Base-by-base conservation (phyloP, 306 rosid genomes). In the Phaseolus lunatus region DNA sequence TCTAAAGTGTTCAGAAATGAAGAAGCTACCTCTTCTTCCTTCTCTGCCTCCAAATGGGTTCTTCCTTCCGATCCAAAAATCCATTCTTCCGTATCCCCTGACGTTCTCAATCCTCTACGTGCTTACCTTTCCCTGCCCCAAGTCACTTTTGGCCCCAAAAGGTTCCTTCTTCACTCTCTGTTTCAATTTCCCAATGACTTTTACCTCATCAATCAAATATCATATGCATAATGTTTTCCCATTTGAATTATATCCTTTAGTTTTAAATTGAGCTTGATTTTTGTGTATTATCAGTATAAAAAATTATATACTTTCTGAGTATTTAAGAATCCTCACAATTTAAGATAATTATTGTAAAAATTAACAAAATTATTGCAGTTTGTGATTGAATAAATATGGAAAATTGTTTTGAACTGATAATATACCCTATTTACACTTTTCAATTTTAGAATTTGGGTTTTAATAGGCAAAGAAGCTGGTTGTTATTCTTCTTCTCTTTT, bases 111-210 rank as follows among this genome's bases (percentile, higher is more conserved):
- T 74, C 98, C 96, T 72, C 89, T 92, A 0, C 80, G 93, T 70
- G 93, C 84, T 82, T 92, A 84, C 68, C 7, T 94, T 41, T 83
- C 95, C 45, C 71, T 94, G 13, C 98, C 98, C 26, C 98, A 86
- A 83, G 97, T 90, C 86, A 85, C 96, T 8, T 87, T 95, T 71
- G 97, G 97, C 84, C 91, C 97, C 69, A 92, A 77, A 92, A 95
- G 98, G 98, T 95, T 54, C 9, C 1, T 24, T 65, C 47, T 0
- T 8, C 19, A 11, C 9, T 24, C 7, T 24, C 35, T 2, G 1
- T 73, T 67, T 67, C 56, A 43, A 43, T 67, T 67, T 15, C 49
- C 19, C 72, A 11, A 20, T 41, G 41, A 18, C 22, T 11, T 66
- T 43, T 52, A 12, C 20, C 29, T 13, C 6, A 57, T 22, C 0